A percentile compares a stretch with the other conserved stretches of the same genome.
Evolutionary conservation across 352 stramenopile genomes (phyloP).

Genomic region (Phytophthora aleatoria): DNA sequence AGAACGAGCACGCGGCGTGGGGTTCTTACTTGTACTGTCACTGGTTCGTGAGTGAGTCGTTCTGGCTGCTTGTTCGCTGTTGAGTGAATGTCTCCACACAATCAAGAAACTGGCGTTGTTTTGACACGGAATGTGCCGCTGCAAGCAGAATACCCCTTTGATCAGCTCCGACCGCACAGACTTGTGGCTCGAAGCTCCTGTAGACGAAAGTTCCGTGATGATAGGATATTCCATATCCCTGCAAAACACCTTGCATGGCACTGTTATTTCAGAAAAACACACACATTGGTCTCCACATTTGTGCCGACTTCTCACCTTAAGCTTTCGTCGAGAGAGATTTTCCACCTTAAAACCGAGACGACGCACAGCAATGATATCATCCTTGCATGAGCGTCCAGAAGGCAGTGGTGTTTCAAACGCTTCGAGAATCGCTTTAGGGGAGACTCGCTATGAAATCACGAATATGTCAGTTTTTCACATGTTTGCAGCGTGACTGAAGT

Average conservation of each 20-base stretch:
- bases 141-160: conserved; percentile 49
- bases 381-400: not conserved
- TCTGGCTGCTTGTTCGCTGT: not conserved
- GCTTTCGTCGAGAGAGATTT: conserved; percentile 26
- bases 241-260: conserved; percentile 36
- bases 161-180: conserved; percentile 2
- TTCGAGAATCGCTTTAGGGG: conserved; percentile 44
- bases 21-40: conserved; percentile 1
- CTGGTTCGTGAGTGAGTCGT: not conserved
- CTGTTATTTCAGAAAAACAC: not conserved
- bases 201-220: conserved; percentile 1
- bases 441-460: conserved; percentile 41
- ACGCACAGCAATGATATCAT: conserved; percentile 34
- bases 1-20: conserved; percentile 16
- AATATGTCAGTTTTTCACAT: not conserved
- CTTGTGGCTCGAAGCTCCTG: not conserved
- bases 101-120: conserved; percentile 44
- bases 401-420: conserved; percentile 24
- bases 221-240: conserved; percentile 43
- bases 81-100: conserved; percentile 40
- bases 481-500: not conserved
- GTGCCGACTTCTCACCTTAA: conserved; percentile 36
- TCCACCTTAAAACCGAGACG: conserved; percentile 42
- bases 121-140: conserved; percentile 39
- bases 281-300: not conserved